Evolutionary conservation across 2,329 filamentous ascomycete species (phyloP), one percentile per base, ranked within the genome.

Genomic region (Colletotrichum melonis): DNA sequence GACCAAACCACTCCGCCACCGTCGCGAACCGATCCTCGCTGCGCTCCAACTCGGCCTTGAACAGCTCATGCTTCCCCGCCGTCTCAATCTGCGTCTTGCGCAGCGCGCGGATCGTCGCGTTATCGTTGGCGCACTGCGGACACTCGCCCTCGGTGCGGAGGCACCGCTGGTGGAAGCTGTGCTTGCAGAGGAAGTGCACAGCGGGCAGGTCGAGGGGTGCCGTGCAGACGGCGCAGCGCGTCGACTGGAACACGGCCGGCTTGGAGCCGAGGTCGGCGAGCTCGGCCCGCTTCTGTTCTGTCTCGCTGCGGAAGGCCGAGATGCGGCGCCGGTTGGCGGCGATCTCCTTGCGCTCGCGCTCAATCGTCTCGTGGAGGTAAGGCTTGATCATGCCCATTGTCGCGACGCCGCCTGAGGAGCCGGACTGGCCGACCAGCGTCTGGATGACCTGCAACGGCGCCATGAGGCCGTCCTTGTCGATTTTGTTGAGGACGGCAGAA

Each of bases 301-400:
- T 98, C 82, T 98, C 96, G 7, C 88, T 86, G 35, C 94, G 93
- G 82, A 98, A 97, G 3, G 94, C 95, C 38, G 90, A 88, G 77
- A 97, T 97, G 56, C 96, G 90, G 52, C 92, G 91, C 63, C 94
- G 90, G 81, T 98, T 98, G 46, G 88, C 82, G 8, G 86, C 91
- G 73, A 99, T 98, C 78, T 98, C 95, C 73, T 92, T 92, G 30
- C 95, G 90, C 83, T 99, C 97, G 63, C 94, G 91, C 77, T 94
- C 92, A 75, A 99, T 97, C 9, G 95, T 98, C 63, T 93, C 91
- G 75, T 93, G 91, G 2, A 99, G 91, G 82, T 99, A 99, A 6
- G 92, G 91, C 83, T 98, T 98, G 75, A 99, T 93, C 89, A 98
- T 95, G 63, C 96, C 97, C 94, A 99, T 98, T 0, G 95, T 98